phyloP scores from a whole-genome alignment of 2,329 filamentous ascomycete genomes.

The Passalora sequoiae region DNA sequence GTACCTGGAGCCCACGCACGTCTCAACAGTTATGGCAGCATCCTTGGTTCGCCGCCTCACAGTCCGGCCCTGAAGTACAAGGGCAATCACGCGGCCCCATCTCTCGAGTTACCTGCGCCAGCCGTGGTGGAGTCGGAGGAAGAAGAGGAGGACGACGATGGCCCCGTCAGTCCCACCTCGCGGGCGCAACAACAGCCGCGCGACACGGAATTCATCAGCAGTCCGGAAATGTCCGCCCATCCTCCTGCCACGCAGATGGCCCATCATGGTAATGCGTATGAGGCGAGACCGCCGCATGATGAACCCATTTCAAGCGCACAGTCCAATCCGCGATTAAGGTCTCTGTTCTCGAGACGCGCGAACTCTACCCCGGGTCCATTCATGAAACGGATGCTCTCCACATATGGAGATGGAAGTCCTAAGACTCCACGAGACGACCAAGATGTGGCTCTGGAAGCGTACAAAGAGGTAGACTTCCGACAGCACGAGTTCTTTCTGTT shows the following conservation, averaged over 20 bases:
- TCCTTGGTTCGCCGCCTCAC: conserved; percentile 51
- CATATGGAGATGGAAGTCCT: conserved; percentile 18
- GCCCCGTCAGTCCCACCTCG: not conserved
- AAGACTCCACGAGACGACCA: conserved; percentile 30
- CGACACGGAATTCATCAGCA: conserved; percentile 10
- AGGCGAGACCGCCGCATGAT: conserved; percentile 18
- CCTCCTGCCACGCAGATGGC: conserved; percentile 22
- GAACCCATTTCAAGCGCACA: not conserved
- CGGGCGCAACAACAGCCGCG: not conserved
- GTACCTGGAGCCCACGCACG: not conserved
- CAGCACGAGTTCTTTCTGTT: conserved; percentile 85
- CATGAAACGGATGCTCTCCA: conserved; percentile 24
- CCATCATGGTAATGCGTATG: conserved; percentile 26
- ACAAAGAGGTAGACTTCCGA: conserved; percentile 62
- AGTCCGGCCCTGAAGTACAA: conserved; percentile 15
- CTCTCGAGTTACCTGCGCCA: conserved; percentile 58
- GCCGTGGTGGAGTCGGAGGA: conserved; percentile 46
- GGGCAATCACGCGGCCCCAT: conserved; percentile 37
- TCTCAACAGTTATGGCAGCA: conserved; percentile 56
- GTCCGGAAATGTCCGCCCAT: conserved; percentile 8
- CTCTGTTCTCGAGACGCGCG: conserved; percentile 35
- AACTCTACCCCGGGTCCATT: conserved; percentile 37
- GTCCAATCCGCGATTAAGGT: conserved; percentile 27
- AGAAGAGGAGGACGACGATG: too few species aligned
- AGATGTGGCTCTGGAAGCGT: conserved; percentile 49